phyloP scores from a whole-genome alignment of 176 grass and related monocot genomes.

The Juncus effusus region DNA sequence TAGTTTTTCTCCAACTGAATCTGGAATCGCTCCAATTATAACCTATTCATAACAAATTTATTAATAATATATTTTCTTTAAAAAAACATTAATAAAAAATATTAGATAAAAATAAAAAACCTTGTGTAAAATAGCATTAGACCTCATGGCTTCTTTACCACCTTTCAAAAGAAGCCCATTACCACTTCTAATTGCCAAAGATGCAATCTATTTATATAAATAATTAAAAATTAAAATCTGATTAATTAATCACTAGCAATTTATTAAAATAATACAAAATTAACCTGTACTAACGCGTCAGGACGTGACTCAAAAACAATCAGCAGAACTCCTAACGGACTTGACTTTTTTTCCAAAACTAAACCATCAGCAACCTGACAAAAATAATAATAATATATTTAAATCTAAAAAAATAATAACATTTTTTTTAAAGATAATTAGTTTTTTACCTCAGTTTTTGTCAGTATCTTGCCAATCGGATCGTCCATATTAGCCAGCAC shows the following conservation, averaged over 20 bases:
- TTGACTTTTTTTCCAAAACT: slow-evolving; percentile 83
- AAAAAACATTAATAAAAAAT: neutral
- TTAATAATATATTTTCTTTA: slow-evolving; percentile 2
- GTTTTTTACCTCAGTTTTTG: slow-evolving; percentile 63
- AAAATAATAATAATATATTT: neutral
- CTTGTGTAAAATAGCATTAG: slow-evolving; percentile 87
- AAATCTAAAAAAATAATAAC: neutral
- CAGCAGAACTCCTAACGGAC: slow-evolving; percentile 78
- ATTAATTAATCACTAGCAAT: neutral
- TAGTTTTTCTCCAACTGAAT: slow-evolving; percentile 63
- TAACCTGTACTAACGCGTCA: slow-evolving; percentile 97
- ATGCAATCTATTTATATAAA: slow-evolving; percentile 70
- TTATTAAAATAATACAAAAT: neutral
- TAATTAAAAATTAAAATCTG: too few relatives aligned
- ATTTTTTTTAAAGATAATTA: neutral
- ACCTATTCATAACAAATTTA: slow-evolving; percentile 39
- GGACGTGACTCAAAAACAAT: slow-evolving; percentile 95
- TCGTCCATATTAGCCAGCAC: slow-evolving; percentile 90
- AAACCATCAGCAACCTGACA: slow-evolving; percentile 74
- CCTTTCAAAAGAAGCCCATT: slow-evolving; percentile 98
- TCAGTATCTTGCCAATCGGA: slow-evolving; percentile 70
- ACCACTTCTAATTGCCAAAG: slow-evolving; percentile 88
- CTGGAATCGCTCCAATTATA: slow-evolving; percentile 79
- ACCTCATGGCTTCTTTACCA: slow-evolving; percentile 96
- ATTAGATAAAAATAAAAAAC: slow-evolving; percentile 38